Conservation (phyloP, 352 stramenopile species). For the Aphanomyces astaci region DNA sequence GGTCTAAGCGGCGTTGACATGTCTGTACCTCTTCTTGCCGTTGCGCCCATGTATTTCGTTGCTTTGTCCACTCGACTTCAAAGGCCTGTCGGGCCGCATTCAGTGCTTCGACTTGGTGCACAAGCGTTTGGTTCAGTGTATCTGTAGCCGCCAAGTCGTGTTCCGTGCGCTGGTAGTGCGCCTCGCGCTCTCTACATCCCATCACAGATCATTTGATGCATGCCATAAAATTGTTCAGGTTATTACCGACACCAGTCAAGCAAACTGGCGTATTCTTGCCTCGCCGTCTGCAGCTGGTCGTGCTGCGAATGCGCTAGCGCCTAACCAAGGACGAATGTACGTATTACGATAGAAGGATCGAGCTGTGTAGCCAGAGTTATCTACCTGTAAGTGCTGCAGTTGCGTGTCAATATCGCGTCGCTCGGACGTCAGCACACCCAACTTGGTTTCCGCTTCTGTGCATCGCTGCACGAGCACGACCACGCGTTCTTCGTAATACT, state of each 20-base stretch:
- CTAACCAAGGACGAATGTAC: not conserved
- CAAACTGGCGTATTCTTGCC: constrained; percentile 6
- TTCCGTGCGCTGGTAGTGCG: not conserved
- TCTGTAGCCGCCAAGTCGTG: not conserved
- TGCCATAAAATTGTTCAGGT: no score
- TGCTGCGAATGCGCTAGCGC: constrained; percentile 7
- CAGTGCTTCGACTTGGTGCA: not conserved
- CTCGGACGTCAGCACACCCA: not conserved
- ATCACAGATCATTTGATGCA: not conserved
- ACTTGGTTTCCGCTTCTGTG: not conserved
- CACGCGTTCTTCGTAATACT: constrained; percentile 16
- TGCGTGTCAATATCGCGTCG: not conserved
- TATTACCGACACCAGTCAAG: constrained; percentile 13
- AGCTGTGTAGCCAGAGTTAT: not conserved
- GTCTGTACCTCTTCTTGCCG: constrained; percentile 8
- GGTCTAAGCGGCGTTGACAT: no score
- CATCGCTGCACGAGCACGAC: not conserved
- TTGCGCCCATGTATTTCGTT: not conserved
- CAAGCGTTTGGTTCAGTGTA: not conserved
- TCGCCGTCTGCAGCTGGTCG: not conserved
- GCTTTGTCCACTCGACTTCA: not conserved
- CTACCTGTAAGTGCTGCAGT: constrained; percentile 4
- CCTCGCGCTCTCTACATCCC: constrained; percentile 8
- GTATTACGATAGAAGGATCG: not conserved
- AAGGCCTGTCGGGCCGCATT: not conserved